Percentiles rank a stretch among this genome's conserved stretches.
phyloP scores from a whole-genome alignment of 140 eudicot species.

The Erigeron philadelphicus region DNA sequence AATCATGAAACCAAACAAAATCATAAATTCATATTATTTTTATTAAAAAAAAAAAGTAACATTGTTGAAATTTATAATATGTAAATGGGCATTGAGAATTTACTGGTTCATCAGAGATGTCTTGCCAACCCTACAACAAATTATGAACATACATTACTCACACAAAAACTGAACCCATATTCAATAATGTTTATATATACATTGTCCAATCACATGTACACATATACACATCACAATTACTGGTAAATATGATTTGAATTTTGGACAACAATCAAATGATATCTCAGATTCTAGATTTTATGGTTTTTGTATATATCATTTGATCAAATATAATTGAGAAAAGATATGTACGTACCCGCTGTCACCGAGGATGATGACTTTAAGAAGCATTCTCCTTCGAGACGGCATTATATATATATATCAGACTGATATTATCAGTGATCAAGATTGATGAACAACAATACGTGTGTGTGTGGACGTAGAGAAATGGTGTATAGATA shows the following conservation, averaged over 20 bases:
- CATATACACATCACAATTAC: background rate
- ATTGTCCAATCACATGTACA: conserved; percentile 14
- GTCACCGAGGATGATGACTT: conserved; percentile 81
- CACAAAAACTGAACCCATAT: background rate
- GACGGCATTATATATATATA: conserved; percentile 43
- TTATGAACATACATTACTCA: conserved; percentile 4
- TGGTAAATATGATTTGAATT: background rate
- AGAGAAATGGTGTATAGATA: background rate
- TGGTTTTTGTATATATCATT: background rate
- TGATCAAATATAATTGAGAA: conserved; percentile 7
- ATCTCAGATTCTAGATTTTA: too few species aligned
- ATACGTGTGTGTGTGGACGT: background rate
- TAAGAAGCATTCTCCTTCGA: conserved; percentile 72
- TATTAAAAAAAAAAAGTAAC: background rate
- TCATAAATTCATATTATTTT: conserved; percentile 12
- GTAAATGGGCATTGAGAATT: conserved; percentile 10
- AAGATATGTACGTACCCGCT: conserved; percentile 45
- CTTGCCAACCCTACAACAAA: conserved; percentile 69
- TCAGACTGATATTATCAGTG: too few species aligned
- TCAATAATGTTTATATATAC: background rate
- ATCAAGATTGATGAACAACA: conserved; percentile 16
- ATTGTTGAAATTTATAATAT: background rate
- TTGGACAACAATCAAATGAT: background rate
- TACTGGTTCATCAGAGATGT: conserved; percentile 88
- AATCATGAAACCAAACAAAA: conserved; percentile 12